A percentile compares a stretch with the other conserved stretches of the same genome.
Evolutionary conservation across 371 early-diverging fungal genomes (phyloP).

Genomic region (Rhizopus delemar): DNA sequence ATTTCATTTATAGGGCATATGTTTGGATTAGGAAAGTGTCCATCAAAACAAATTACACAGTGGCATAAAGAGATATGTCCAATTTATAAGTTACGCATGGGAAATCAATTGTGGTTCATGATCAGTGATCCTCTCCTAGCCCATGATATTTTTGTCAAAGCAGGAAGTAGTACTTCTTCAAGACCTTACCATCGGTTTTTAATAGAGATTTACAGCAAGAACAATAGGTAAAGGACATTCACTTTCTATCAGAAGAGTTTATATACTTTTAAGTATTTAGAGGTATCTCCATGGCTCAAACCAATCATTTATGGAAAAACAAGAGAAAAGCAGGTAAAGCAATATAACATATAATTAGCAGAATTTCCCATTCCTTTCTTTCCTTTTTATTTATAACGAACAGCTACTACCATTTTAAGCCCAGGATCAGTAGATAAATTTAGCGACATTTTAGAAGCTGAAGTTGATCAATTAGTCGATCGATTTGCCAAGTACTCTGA

Average conservation of each 20-base stretch:
- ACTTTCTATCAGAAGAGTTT: not conserved
- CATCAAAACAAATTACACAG: not conserved
- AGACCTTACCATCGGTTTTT: not conserved
- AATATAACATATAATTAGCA: too few relatives aligned
- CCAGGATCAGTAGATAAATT: constrained; percentile 1
- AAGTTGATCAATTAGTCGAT: not conserved
- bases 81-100: constrained; percentile 4
- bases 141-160: not conserved
- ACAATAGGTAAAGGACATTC: not conserved
- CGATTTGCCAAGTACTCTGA: not conserved
- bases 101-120: constrained; percentile 8
- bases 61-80: constrained; percentile 10
- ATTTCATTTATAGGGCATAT: constrained; percentile 6
- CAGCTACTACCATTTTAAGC: not conserved
- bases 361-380: not conserved
- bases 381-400: not conserved
- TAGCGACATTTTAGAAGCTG: not conserved
- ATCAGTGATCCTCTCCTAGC: constrained; percentile 5
- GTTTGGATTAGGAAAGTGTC: not conserved
- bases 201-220: not conserved
- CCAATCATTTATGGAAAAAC: not conserved
- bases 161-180: not conserved
- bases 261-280: not conserved
- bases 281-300: constrained; percentile 3
- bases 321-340: constrained; percentile 2